Evolutionary conservation across 495 filamentous ascomycete genomes (phyloP), one percentile per base, ranked within the genome.

Genomic region (Talaromyces trachyspermus): DNA sequence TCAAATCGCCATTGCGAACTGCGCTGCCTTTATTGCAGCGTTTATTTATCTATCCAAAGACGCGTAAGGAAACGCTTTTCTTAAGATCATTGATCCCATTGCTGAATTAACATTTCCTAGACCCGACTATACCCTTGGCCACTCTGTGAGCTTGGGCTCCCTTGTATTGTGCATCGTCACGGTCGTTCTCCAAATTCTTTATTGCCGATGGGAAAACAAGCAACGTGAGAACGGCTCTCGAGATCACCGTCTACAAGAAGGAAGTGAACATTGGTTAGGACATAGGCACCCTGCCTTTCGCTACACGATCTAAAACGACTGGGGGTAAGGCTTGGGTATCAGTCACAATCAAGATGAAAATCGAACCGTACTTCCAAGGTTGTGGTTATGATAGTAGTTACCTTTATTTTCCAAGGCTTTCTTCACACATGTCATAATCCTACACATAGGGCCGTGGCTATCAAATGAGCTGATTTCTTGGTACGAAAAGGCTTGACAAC

Each of bases 1-100:
- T 35, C 63, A 68, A 40, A 62, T 72, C 33, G 61, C 62, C 36
- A 60, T 71, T 43, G 70, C 67, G 1, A 77, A 76, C 49, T 68
- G 66, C 53, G 61, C 70, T 5, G 72, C 71, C 5, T 76, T 79
- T 50, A 69, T 77, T 36, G 70, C 69, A 1, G 76, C 71, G 0
- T 77, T 74, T 44, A 72, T 69, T 8, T 78, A 75, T 49, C 47
- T 76, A 14, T 46, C 54, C 19, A 49, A 60, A 48, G 72, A 77
- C 56, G 61, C 66, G 61, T 69, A 58, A 60, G 68, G 55, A 42
- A 19, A 12, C 43, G 18, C 17, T 9, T 20, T n/a, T 23, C 17
- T 29, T 7, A 47, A 45, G 19, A n/a, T 17, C 19, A 35, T 23
- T 11, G 8, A 25, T 17, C 19, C 7, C 19, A 5, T 37, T 15